Conservation (phyloP, 202 grass and related monocot genomes). For the Elaeis oleifera region DNA sequence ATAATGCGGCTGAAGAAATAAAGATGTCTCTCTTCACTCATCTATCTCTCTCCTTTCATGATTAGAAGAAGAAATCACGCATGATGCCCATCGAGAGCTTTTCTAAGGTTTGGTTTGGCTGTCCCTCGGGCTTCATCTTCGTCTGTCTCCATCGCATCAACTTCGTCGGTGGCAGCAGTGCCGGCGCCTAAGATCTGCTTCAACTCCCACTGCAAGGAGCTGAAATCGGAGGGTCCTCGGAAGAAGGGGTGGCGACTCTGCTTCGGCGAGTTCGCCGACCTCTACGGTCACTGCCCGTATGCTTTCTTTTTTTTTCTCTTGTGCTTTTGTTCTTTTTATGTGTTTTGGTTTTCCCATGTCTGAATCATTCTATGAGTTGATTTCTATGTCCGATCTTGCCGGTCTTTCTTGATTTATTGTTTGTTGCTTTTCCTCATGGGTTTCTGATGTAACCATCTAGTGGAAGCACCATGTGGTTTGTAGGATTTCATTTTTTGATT, state of each 20-base stretch:
- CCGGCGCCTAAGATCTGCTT: constrained; percentile 70
- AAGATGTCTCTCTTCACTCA: not conserved
- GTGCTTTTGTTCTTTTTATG: not conserved
- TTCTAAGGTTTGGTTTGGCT: not conserved
- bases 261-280: constrained; percentile 56
- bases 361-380: too few relatives aligned
- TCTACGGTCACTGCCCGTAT: constrained; percentile 93
- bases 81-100: too few relatives aligned
- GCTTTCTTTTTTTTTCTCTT: constrained; percentile 16
- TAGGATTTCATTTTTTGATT: too few relatives aligned
- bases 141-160: not conserved
- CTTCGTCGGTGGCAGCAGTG: constrained; percentile 9
- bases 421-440: too few relatives aligned
- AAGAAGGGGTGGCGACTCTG: constrained; percentile 74
- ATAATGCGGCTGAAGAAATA: too few relatives aligned
- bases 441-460: too few relatives aligned
- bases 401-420: too few relatives aligned
- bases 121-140: not conserved
- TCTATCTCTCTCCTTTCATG: not conserved
- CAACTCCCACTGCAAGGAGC: constrained; percentile 91
- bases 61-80: too few relatives aligned
- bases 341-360: too few relatives aligned
- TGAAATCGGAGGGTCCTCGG: constrained; percentile 41
- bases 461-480: too few relatives aligned
- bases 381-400: too few relatives aligned